Evolutionary conservation across 2,329 filamentous ascomycete genomes (phyloP).

Genomic region (Tetracladium maxilliforme): DNA sequence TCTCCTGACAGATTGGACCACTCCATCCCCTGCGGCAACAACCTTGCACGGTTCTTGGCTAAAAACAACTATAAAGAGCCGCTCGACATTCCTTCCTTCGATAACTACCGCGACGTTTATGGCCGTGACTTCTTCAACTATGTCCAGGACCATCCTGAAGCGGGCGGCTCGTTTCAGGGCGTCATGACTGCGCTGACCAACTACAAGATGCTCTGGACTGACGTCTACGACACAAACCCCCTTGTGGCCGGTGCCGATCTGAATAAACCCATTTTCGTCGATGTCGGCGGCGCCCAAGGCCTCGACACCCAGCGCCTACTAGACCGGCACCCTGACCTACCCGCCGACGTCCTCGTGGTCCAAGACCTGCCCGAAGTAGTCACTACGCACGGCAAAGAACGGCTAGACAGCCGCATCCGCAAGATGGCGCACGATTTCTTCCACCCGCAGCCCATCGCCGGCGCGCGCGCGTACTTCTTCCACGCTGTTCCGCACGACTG

Average conservation of each 20-base stretch:
- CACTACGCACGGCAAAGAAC: constrained; percentile 8
- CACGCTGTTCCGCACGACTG: constrained; percentile 15
- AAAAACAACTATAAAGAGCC: too few species aligned
- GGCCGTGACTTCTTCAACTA: constrained; percentile 18
- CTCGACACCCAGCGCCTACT: constrained; percentile 8
- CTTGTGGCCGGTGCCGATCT: constrained; percentile 8
- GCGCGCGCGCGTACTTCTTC: constrained; percentile 12
- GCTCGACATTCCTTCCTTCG: too few species aligned
- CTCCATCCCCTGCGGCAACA: too few species aligned
- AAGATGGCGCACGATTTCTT: constrained; percentile 6
- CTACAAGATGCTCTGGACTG: constrained; percentile 18
- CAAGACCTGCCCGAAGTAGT: constrained; percentile 11
- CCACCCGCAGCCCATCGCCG: constrained; percentile 7
- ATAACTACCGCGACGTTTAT: constrained; percentile 7
- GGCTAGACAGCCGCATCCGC: constrained; percentile 5
- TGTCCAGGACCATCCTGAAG: constrained; percentile 12
- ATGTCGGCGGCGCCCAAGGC: constrained; percentile 10
- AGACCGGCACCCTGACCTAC: constrained; percentile 7
- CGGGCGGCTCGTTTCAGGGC: constrained; percentile 15
- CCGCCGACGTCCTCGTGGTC: constrained; percentile 8
- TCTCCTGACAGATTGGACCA: too few species aligned
- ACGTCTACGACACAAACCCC: constrained; percentile 11
- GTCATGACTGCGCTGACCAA: constrained; percentile 19
- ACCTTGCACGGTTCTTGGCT: too few species aligned
- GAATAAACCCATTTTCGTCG: constrained; percentile 8